Evolutionary conservation across 257 asterid species (phyloP).

Genomic region (Penstemon eatonii): DNA sequence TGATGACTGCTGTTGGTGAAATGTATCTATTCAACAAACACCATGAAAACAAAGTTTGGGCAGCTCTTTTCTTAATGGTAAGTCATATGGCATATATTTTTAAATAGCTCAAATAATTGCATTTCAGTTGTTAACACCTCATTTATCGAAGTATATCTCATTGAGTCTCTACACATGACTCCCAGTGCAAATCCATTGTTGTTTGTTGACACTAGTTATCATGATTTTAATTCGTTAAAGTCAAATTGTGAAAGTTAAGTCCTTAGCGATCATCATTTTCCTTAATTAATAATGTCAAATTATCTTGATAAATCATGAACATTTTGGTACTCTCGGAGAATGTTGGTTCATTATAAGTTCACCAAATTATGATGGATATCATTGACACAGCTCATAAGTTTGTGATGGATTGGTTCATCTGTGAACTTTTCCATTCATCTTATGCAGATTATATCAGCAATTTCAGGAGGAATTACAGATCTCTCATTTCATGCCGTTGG

Average conservation of each 20-base stretch:
- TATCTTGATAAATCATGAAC: not conserved
- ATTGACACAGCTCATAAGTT: not conserved
- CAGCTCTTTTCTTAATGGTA: slow-evolving; percentile 96
- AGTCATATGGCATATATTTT: slow-evolving; percentile 17
- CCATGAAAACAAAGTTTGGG: slow-evolving; percentile 93
- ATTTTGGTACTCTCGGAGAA: not conserved
- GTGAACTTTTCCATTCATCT: slow-evolving; percentile 23
- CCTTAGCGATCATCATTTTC: not conserved
- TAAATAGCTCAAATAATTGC: slow-evolving; percentile 9
- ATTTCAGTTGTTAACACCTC: not conserved
- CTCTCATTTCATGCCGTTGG: slow-evolving; percentile 82
- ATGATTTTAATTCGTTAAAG: slow-evolving; percentile 11
- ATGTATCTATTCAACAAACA: slow-evolving; percentile 90
- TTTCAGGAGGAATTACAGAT: slow-evolving; percentile 94
- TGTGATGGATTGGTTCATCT: slow-evolving; percentile 21
- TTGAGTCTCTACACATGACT: not conserved
- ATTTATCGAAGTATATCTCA: not conserved
- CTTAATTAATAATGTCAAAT: not conserved
- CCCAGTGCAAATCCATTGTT: not conserved
- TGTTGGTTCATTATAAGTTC: slow-evolving; percentile 3
- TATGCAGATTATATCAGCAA: slow-evolving; percentile 91
- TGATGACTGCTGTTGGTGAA: slow-evolving; percentile 95
- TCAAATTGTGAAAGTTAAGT: slow-evolving; percentile 2
- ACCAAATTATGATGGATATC: not conserved
- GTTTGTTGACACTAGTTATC: slow-evolving; percentile 6